Evolutionary conservation across 1,284 basidiomycete species (phyloP).

Genomic region (Ceratobasidium sp.): DNA sequence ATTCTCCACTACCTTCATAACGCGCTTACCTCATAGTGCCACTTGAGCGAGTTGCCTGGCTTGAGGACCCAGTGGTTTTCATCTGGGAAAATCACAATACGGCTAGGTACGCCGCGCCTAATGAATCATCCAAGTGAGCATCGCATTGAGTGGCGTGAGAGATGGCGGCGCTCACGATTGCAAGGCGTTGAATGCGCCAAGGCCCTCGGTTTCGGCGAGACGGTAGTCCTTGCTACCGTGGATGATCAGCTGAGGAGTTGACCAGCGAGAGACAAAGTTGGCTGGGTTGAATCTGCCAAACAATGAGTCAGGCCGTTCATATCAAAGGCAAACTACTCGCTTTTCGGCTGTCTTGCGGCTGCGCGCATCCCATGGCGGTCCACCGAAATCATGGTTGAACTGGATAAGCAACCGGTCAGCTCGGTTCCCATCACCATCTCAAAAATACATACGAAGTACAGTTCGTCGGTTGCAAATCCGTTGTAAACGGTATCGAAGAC

Average conservation of each 20-base stretch:
- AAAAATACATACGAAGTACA: conserved; percentile 79
- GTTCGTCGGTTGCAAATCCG: conserved; percentile 85
- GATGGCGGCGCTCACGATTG: conserved; percentile 74
- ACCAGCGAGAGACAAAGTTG: conserved; percentile 87
- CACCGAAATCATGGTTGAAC: conserved; percentile 89
- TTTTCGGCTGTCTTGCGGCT: conserved; percentile 69
- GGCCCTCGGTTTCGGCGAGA: conserved; percentile 84
- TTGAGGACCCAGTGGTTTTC: conserved; percentile 94
- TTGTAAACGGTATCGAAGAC: conserved; percentile 80
- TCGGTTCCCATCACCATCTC: neutral
- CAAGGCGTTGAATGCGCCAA: conserved; percentile 84
- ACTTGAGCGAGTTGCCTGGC: conserved; percentile 84
- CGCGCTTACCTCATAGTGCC: conserved; percentile 82
- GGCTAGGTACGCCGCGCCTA: conserved; percentile 81
- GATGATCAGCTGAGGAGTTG: conserved; percentile 85
- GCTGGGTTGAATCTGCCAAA: conserved; percentile 67
- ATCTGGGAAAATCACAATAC: conserved; percentile 90
- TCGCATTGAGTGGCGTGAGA: conserved; percentile 78
- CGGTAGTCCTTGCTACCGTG: conserved; percentile 91
- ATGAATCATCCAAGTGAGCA: conserved; percentile 55
- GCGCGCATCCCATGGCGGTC: conserved; percentile 80
- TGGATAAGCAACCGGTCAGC: conserved; percentile 54
- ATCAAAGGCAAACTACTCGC: conserved; percentile 57
- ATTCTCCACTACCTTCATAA: neutral
- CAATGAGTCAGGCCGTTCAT: neutral